Evolutionary conservation across 441 rosid genomes (phyloP), one percentile per base, ranked within the genome.

Genomic region (Macaranga tanarius): DNA sequence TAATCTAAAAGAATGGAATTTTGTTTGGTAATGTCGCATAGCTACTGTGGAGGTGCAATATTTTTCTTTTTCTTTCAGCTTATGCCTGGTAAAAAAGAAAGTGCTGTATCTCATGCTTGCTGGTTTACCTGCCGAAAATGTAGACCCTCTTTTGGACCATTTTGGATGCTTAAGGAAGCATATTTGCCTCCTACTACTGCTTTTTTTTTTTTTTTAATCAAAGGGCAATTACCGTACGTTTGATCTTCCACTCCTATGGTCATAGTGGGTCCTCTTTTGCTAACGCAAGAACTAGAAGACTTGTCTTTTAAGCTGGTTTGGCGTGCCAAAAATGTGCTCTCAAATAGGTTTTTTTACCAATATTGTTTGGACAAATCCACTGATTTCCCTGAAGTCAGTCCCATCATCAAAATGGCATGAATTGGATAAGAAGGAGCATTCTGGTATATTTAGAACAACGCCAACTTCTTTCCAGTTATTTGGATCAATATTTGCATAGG

Each of bases 91-190:
- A 31, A 28, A 71, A 70, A 52, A 44, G 71, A 31, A 61, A 61
- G 44, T 45, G 45, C 75, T 34, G 25, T 20, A 4, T 50, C n/a
- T 31, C 34, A 10, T 73, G 56, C 65, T 44, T 65, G 69, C 65
- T 23, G 31, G 19, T 42, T 80, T 72, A 48, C 69, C 15, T 22
- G 79, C 85, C 74, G 77, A 56, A 75, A 79, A 65, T 23, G 48
- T 73, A 23, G 82, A 79, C 84, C 78, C 17, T 44, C 19, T 26
- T 31, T 59, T 60, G 31, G 48, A 56, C 57, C 10, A 55, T 38
- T 23, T 38, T 57, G 22, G 23, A 22, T 48, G 2, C 54, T 26
- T 19, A 38, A 8, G 10, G 10, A 66, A 38, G 61, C 10, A 17
- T 22, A 51, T 20, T 7, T 50, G 60, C 40, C 28, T 60, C 40